Percentiles rank a stretch among this genome's conserved stretches.
phyloP scores from a whole-genome alignment of 2,329 filamentous ascomycete species.

The Talaromyces pinophilus region DNA sequence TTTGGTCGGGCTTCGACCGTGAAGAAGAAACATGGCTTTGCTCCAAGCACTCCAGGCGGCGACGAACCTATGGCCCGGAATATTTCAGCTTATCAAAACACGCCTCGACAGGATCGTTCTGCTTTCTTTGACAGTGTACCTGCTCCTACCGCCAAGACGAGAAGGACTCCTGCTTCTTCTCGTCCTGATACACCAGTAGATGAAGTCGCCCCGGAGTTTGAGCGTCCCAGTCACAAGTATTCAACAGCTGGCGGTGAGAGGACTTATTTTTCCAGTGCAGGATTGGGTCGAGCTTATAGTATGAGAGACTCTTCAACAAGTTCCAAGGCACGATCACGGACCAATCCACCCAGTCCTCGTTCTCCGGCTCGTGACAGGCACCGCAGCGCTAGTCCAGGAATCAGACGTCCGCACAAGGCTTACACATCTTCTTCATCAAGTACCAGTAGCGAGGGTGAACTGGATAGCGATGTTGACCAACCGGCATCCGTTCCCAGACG shows the following conservation, averaged over 20 bases:
- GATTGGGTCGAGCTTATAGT: constrained; percentile 56
- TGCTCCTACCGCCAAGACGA: constrained; percentile 45
- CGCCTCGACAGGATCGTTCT: constrained; percentile 37
- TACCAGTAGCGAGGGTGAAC: constrained; percentile 44
- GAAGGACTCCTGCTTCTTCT: constrained; percentile 38
- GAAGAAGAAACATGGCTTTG: constrained; percentile 59
- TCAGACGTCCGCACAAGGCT: constrained; percentile 36
- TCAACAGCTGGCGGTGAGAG: constrained; percentile 57
- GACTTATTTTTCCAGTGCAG: constrained; percentile 56
- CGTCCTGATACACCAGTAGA: constrained; percentile 28
- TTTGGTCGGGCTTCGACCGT: constrained; percentile 43
- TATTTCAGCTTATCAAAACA: constrained; percentile 52
- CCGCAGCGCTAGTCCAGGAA: constrained; percentile 48
- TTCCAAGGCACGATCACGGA: constrained; percentile 36
- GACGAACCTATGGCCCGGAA: constrained; percentile 60
- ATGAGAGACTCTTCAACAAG: constrained; percentile 52
- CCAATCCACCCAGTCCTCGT: constrained; percentile 40
- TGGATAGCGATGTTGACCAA: constrained; percentile 20
- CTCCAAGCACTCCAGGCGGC: constrained; percentile 59
- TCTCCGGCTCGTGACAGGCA: constrained; percentile 37
- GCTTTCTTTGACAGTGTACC: constrained; percentile 42
- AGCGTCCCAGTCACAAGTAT: constrained; percentile 59
- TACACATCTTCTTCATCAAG: constrained; percentile 40
- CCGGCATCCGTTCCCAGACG: constrained; percentile 32
- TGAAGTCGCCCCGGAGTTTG: constrained; percentile 42